Evolutionary conservation across 208 protist species (phyloP), one percentile per base, ranked within the genome.

Genomic region (Novymonas esmeraldas): DNA sequence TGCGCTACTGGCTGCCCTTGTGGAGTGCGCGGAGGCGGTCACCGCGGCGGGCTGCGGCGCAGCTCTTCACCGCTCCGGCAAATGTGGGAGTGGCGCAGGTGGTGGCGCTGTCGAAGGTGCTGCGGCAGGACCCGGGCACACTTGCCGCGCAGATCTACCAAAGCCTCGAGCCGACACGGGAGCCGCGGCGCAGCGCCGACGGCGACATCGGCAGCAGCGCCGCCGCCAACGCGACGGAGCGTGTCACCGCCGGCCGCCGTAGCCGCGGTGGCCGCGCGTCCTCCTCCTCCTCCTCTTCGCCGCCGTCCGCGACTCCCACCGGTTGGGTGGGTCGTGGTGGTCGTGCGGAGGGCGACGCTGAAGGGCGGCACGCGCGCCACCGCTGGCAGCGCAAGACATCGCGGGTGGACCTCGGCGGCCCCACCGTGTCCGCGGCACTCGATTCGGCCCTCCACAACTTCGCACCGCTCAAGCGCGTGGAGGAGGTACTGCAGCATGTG

Each of bases 1-100:
- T 95, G 71, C 74, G 68, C n/a, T 95, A 86, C 64, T 95, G 90
- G 87, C 26, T 76, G 45, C 64, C 78, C 6, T 44, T 78, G 13
- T 76, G 73, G 66, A 68, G 34, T 10, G 58, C 42, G 3, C 38
- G 56, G 11, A 31, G 54, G 16, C 50, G 56, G 28, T 14, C 38
- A n/a, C 54, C 45, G 51, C 38, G 61, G 6, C 11, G 24, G 11
- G 46, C 52, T 4, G 46, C 45, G 22, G 38, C 52, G 11, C 55
- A 29, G 20, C 34, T 87, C 20, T 54, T 82, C n/a, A 29, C 66
- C 9, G 73, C 55, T 10, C 78, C 84, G 26, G 52, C 73, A 36
- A 81, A 90, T 56, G 50, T 74, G 39, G 65, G 61, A 2, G 64
- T 82, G 22, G 51, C 73, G 16, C 79, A 82, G 38, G 18, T 90